Conservation (phyloP, 768 basidiomycete genomes). For the Tricholoma flavovirens region DNA sequence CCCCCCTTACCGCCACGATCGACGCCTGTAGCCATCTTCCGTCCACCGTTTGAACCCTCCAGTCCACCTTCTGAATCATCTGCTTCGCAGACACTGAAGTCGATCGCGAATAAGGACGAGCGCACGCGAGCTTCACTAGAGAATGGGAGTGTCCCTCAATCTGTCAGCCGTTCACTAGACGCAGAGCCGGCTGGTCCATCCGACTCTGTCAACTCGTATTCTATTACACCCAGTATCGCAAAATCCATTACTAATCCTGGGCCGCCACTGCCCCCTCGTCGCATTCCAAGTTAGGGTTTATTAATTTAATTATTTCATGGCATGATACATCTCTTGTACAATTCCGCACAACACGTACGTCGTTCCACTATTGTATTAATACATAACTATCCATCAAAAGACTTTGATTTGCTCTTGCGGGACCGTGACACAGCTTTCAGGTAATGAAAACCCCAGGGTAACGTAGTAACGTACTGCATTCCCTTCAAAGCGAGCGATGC, state of each 20-base stretch:
- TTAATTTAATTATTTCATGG: too few species aligned
- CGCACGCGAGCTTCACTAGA: slow-evolving; percentile 18
- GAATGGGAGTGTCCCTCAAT: slow-evolving; percentile 1
- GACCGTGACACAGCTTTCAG: background rate
- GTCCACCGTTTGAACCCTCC: slow-evolving; percentile 22
- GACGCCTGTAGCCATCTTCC: slow-evolving; percentile 21
- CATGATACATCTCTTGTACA: background rate
- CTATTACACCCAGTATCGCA: background rate
- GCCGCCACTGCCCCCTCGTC: slow-evolving; percentile 19
- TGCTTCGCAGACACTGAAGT: slow-evolving; percentile 53
- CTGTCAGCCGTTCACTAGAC: background rate
- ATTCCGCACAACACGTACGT: slow-evolving; percentile 12
- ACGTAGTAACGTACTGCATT: too few species aligned
- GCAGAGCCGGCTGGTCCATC: background rate
- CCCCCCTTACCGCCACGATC: slow-evolving; percentile 48
- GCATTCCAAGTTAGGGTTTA: slow-evolving; percentile 4
- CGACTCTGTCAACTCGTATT: background rate
- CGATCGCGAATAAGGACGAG: slow-evolving; percentile 46
- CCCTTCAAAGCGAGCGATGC: background rate
- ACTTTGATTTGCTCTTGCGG: background rate
- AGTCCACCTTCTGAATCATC: slow-evolving; percentile 17
- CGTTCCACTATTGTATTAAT: slow-evolving; percentile 18
- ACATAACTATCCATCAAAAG: background rate
- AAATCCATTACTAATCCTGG: slow-evolving; percentile 9
- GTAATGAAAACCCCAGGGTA: background rate